Base-by-base conservation (phyloP, 2,329 filamentous ascomycete genomes). In the Fusarium veterinarium region DNA sequence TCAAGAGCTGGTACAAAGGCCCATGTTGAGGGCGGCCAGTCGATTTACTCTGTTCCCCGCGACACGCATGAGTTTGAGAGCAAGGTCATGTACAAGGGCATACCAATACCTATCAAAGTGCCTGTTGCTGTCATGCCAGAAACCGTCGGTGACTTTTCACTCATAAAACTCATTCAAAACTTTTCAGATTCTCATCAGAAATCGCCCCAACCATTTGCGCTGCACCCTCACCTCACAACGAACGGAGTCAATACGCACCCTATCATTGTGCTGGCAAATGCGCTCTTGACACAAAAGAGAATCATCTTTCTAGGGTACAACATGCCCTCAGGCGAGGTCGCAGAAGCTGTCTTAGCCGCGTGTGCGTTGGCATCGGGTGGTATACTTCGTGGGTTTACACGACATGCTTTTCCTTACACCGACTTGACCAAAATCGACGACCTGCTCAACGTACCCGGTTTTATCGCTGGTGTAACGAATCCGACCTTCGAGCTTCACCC, bases 21-120 rank as follows among this genome's bases (percentile, higher is more conserved):
- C 14, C 87, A 91, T 70, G 83, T 91, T 35, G 87, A 91, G 73
- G 87, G 86, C n/a, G 81, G 81, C 60, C 85, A 88, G 74, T 87
- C 90, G 20, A 86, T 88, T 35, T 97, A 96, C 79, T 88, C 89
- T 3, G 89, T 97, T 19, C 95, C 96, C 13, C 89, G 96, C 77
- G 96, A 99, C 80, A 99, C 96, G 1, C 96, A 99, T 81, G 96
- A 99, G 82, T 98, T 97, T 79, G 96, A 98, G 84, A 97, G 94
- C 75, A 94, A 92, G 78, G 94, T 99, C 77, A 90, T 95, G 79
- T 99, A 99, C 85, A 97, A 98, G 83, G 94, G 95, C 71, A 96
- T 98, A 62, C 95, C 95, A 0, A 95, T 99, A 33, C 96, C 96
- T 2, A 94, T 99, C 84, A 98, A 98, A 83, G 92, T 99, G 12